Evolutionary conservation across 768 basidiomycete species (phyloP).

Genomic region (Trametes punicea): DNA sequence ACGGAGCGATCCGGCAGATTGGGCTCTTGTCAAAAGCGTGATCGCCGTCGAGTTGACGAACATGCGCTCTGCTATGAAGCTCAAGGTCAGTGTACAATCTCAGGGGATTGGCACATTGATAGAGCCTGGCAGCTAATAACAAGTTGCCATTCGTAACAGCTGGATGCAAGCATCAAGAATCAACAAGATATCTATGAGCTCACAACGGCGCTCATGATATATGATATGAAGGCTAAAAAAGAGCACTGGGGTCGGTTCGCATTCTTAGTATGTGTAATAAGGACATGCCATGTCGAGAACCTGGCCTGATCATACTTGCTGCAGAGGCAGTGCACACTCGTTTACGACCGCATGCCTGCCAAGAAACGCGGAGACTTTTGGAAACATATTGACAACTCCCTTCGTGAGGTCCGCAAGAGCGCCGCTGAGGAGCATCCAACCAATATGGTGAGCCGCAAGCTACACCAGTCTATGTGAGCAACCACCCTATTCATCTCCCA

Average conservation of each 20-base stretch:
- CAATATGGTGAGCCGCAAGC: not conserved
- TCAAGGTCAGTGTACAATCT: not conserved
- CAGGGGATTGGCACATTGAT: not conserved
- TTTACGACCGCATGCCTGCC: not conserved
- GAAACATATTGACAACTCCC: not conserved
- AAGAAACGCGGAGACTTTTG: not conserved
- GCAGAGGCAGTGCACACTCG: not conserved
- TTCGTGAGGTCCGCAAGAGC: not conserved
- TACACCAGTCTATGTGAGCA: not conserved
- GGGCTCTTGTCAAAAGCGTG: slow-evolving; percentile 3
- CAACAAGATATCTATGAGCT: slow-evolving; percentile 12
- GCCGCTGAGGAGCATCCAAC: not conserved
- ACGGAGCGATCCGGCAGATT: slow-evolving; percentile 6
- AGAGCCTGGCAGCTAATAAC: not conserved
- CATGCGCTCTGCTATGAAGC: not conserved
- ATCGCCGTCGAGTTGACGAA: slow-evolving; percentile 3
- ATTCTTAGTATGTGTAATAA: slow-evolving; percentile 1
- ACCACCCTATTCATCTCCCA: too few relatives aligned
- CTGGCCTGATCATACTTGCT: not conserved
- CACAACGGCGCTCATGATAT: slow-evolving; percentile 1
- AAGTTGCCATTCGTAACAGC: not conserved
- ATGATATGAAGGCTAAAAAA: not conserved
- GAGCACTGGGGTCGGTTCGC: slow-evolving; percentile 14
- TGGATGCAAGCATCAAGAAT: slow-evolving; percentile 8
- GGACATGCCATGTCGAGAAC: not conserved